phyloP scores from a whole-genome alignment of 2,329 filamentous ascomycete genomes.

The Gaeumannomyces sp. region DNA sequence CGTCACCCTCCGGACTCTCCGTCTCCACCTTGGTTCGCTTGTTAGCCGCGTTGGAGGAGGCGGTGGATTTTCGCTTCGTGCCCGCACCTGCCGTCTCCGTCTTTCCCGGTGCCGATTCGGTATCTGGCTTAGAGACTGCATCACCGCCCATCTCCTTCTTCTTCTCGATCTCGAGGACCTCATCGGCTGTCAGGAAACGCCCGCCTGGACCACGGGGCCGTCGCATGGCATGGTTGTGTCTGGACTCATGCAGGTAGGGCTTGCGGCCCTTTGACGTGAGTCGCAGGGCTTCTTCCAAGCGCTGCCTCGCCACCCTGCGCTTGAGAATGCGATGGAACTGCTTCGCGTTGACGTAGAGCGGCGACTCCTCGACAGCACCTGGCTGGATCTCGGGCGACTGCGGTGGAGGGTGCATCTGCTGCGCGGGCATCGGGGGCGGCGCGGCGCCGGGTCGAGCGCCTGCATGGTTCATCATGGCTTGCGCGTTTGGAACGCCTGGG shows the following conservation, averaged over 20 bases:
- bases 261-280: conserved; percentile 93
- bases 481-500: conserved; percentile 66
- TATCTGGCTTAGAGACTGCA: conserved; percentile 28
- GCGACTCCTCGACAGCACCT: conserved; percentile 75
- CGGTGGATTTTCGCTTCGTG: conserved; percentile 56
- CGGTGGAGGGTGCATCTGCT: conserved; percentile 57
- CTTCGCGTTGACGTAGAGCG: conserved; percentile 96
- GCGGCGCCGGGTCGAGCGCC: conserved; percentile 42
- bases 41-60: conserved; percentile 38
- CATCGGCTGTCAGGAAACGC: conserved; percentile 91
- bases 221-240: conserved; percentile 98
- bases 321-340: conserved; percentile 98
- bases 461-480: conserved; percentile 68
- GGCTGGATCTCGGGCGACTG: conserved; percentile 76
- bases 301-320: conserved; percentile 84
- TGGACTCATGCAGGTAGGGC: conserved; percentile 93
- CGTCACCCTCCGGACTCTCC: conserved; percentile 35
- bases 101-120: conserved; percentile 22
- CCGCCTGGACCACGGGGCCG: conserved; percentile 89
- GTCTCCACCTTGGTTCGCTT: conserved; percentile 45
- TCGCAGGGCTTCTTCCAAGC: conserved; percentile 84
- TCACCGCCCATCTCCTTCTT: conserved; percentile 40
- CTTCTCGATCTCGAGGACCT: conserved; percentile 84
- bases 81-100: conserved; percentile 29
- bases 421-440: conserved; percentile 56